Evolutionary conservation across 73 alveolate genomes (phyloP).

Genomic region (Blepharisma stoltei): DNA sequence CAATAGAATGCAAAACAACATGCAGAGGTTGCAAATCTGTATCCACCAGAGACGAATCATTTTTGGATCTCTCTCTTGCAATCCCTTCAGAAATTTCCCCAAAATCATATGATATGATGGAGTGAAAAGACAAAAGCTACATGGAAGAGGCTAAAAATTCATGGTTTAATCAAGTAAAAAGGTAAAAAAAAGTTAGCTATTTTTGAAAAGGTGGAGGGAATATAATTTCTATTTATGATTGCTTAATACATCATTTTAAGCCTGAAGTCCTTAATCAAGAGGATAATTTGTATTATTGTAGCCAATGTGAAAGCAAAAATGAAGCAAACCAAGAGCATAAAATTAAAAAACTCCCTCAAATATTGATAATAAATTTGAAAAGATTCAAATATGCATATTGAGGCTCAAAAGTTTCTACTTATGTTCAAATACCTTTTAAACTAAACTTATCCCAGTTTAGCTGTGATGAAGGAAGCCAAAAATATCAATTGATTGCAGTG

Average conservation of each 20-base stretch:
- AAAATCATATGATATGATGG: not conserved
- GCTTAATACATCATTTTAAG: not conserved
- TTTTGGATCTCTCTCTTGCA: not conserved
- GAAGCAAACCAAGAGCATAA: not conserved
- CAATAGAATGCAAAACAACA: not conserved
- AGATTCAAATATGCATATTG: slow-evolving; percentile 14
- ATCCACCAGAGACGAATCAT: not conserved
- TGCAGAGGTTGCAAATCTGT: not conserved
- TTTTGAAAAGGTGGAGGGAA: not conserved
- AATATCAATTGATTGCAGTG: not conserved
- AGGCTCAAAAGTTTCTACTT: not conserved
- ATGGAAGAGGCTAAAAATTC: too few relatives aligned
- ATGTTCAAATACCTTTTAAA: not conserved
- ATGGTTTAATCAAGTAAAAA: not conserved
- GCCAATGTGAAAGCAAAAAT: not conserved
- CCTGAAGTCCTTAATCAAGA: not conserved
- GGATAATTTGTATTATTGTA: not conserved
- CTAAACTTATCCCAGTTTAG: not conserved
- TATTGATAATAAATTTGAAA: not conserved
- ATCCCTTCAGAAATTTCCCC: not conserved
- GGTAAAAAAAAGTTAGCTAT: not conserved
- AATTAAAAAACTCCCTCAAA: not conserved
- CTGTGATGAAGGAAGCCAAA: not conserved
- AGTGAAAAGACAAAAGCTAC: not conserved
- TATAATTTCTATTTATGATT: not conserved